Base-by-base conservation (phyloP, 192 early-diverging fungal genomes). In the Coemansia sp. region DNA sequence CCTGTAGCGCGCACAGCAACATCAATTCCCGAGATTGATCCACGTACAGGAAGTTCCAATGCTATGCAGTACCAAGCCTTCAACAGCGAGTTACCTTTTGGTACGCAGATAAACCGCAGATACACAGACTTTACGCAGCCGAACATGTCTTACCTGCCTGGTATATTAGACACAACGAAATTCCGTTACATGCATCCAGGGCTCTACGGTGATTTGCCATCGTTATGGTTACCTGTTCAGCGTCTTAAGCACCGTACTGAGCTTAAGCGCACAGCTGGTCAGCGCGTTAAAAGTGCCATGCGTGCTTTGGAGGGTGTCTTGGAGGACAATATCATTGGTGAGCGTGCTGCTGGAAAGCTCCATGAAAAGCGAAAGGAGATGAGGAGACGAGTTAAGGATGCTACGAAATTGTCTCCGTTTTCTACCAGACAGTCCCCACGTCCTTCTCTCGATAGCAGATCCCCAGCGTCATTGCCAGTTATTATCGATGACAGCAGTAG, bases 41-140 rank as follows among this genome's bases (percentile, higher is more conserved):
- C 62, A 0, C 22, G 14, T 0, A 74, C 73, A 8, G 52, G 54
- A 8, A 19, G 60, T 4, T 41, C 49, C 0, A 58, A 55, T 7
- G 60, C 69, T 12, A 72, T 73, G 76, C 70, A 69, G 38, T 78
- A 68, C 55, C 77, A 80, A 60, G 49, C 32, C 27, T 48, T 47
- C 6, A 65, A 58, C 54, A 58, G 51, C 24, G 77, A 80, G 49
- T 31, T 74, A 2, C 77, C 77, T 6, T 53, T 64, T 49, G 77
- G 77, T 28, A 74, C 65, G 0, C 64, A 53, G 41, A 74, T 67
- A 61, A 71, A 74, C 50, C 50, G 71, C 28, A 57, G 64, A 19
- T 54, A 57, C 38, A 80, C 77, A 0, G 72, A 80, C 41, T 80
- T 80, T 34, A 41, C 71, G 32, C 77, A 80, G 23, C 63, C 71